Evolutionary conservation across 2,329 filamentous ascomycete genomes (phyloP), one percentile per base, ranked within the genome.

Genomic region (Lachnellula arida): DNA sequence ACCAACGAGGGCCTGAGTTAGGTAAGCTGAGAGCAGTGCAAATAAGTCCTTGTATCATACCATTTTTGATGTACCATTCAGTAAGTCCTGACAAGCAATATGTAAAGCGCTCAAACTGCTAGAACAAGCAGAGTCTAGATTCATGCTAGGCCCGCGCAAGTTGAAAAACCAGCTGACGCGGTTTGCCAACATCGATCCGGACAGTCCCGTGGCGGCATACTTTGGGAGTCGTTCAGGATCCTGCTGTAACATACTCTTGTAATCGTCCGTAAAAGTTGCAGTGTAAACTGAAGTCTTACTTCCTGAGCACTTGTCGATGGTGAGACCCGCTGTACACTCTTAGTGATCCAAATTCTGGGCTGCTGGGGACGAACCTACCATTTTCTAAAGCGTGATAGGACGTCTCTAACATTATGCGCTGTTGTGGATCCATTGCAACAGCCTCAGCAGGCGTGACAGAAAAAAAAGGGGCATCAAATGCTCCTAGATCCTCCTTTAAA

Each of bases 121-220:
- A 32, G 77, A 81, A 66, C 81, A 84, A 22, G 78, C 80, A 1
- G 81, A 82, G 53, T 83, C 79, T 12, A 84, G 66, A 0, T 78
- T 81, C 66, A 82, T 73, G 60, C 78, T 81, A 2, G 80, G 77
- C 0, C 73, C 73, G 2, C 53, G 63, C 1, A 83, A 68, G 61
- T 83, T 75, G 64, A 79, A 81, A 54, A 74, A 76, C 64, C 82
- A 78, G 0, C 78, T 81, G 14, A 83, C 73, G 0, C 80, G 74
- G 63, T 82, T 82, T 7, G 79, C 65, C 67, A 81, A 72, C 56
- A 82, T 78, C 3, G 44, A 25, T 9, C 61, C 49, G 1, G 58
- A 65, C 1, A 61, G 63, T 1, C 75, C 74, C 1, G 56, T 51
- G 11, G 46, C 46, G 7, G 39, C 37, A 43, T 61, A 63, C 28